These are phyloP conservation scores for Musa balbisiana DNA, from an alignment of 202 grass and related monocot species.

Conservation along the genomic window DNA sequence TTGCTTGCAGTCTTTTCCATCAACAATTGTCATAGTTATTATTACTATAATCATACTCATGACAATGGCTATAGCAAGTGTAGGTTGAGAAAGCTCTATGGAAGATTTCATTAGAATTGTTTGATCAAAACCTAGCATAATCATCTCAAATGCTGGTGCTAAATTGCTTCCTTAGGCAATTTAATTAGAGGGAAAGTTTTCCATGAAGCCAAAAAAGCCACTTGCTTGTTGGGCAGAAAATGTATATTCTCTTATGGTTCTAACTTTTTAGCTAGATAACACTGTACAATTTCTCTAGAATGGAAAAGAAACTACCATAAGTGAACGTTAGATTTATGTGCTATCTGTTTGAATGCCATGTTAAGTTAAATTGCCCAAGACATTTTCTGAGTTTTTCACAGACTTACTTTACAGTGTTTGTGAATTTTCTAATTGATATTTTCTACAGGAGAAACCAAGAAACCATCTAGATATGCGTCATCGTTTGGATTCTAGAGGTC, in stretches of 20 bases:
- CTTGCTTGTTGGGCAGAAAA: background rate
- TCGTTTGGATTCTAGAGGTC: slow-evolving; percentile 85
- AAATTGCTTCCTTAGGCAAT: background rate
- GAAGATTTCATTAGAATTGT: background rate
- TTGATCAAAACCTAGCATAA: background rate
- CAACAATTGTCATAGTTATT: background rate
- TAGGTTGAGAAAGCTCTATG: background rate
- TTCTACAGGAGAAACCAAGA: slow-evolving; percentile 86
- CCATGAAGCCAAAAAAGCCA: background rate
- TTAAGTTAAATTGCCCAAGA: background rate
- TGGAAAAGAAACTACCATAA: background rate
- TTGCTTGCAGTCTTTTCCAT: background rate
- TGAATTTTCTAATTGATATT: background rate
- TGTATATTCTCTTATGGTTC: background rate
- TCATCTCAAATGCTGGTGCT: background rate
- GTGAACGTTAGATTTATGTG: background rate
- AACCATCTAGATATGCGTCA: slow-evolving; percentile 90
- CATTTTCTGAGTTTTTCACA: background rate
- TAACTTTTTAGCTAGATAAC: background rate
- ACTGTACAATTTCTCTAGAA: background rate
- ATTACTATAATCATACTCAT: background rate
- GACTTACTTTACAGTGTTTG: background rate
- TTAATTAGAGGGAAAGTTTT: background rate
- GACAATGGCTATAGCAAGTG: background rate
- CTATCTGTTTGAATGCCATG: background rate